Conservation (phyloP, 2,329 filamentous ascomycete genomes). For the Cryphonectria radicalis region DNA sequence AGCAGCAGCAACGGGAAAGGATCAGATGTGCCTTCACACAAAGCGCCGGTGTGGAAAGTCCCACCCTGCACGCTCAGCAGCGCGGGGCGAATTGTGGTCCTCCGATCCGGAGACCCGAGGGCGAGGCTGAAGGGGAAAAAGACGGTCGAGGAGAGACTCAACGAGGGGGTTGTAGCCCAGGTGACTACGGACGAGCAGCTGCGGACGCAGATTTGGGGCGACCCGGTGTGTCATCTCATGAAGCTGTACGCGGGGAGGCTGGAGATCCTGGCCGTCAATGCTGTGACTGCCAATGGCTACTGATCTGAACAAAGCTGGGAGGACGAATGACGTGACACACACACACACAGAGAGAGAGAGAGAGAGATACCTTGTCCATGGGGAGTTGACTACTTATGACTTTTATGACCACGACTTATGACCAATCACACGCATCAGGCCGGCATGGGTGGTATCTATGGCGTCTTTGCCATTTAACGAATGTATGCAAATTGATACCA, state of each 20-base stretch:
- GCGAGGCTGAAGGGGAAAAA: slow-evolving; percentile 47
- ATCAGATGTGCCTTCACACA: slow-evolving; percentile 30
- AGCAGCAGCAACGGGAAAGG: slow-evolving; percentile 15
- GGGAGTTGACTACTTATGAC: background rate
- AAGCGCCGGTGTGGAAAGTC: slow-evolving; percentile 63
- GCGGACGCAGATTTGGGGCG: slow-evolving; percentile 75
- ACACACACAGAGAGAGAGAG: rapidly evolving
- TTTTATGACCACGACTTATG: slow-evolving; percentile 5
- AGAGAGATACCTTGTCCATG: background rate
- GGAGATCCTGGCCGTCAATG: slow-evolving; percentile 71
- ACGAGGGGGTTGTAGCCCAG: slow-evolving; percentile 69
- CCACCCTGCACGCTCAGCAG: slow-evolving; percentile 70
- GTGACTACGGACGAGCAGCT: slow-evolving; percentile 70
- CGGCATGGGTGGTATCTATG: background rate
- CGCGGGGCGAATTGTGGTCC: slow-evolving; percentile 69
- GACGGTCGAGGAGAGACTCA: slow-evolving; percentile 54
- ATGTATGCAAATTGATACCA: background rate
- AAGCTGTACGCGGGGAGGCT: slow-evolving; percentile 73
- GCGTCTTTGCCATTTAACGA: background rate
- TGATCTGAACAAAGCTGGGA: slow-evolving; percentile 1
- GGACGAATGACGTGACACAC: background rate
- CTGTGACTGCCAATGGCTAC: slow-evolving; percentile 55
- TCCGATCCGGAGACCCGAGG: slow-evolving; percentile 56
- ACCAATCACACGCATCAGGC: slow-evolving; percentile 8
- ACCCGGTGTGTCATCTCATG: slow-evolving; percentile 82